Base-by-base conservation (phyloP, 2,329 filamentous ascomycete species). In the Uncinocarpus reesii region DNA sequence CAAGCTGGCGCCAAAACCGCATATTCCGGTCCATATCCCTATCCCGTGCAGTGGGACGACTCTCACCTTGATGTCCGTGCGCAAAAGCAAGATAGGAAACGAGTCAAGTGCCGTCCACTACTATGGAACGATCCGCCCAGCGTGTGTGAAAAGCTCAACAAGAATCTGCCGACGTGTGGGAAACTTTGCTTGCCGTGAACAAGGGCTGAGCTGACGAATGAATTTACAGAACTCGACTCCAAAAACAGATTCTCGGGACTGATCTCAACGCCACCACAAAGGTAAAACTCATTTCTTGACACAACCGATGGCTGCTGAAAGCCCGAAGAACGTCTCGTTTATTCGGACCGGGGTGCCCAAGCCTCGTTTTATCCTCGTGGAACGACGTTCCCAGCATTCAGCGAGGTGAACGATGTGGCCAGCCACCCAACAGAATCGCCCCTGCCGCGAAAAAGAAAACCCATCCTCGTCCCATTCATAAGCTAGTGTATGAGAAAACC, bases 251-350 rank as follows among this genome's bases (percentile, higher is more conserved):
- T 37, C 23, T 21, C 43, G 35, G 43, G 35, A 28, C 24, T 31
- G 43, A 38, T 37, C 24, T 38, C 24, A 23, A 46, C 43, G 43
- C 43, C 43, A 46, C 42, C 15, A 8, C 43, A 31, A 45, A 46
- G 32, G 18, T 37, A 46, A 46, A 37, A 38, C 31, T n/a, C n/a
- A 38, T 38, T 38, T 38, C 24, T 34, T 34, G 43, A 46, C 24
- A 18, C 34, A 46, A 24, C 43, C 43, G 43, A 38, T 11, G 43
- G 32, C 26, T 46, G 38, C 31, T 38, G 32, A 21, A 21, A n/a
- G n/a, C n/a, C n/a, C n/a, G n/a, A n/a, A n/a, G n/a, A n/a, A 21
- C 15, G n/a, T 21, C 15, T 46, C 43, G 32, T 38, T 31, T 29
- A 45, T 37, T 46, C 21, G n/a, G 35, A 11, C 34, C 11, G 11